Conservation (phyloP, 805 yeast species). For the Danielozyma ontarioensis region DNA sequence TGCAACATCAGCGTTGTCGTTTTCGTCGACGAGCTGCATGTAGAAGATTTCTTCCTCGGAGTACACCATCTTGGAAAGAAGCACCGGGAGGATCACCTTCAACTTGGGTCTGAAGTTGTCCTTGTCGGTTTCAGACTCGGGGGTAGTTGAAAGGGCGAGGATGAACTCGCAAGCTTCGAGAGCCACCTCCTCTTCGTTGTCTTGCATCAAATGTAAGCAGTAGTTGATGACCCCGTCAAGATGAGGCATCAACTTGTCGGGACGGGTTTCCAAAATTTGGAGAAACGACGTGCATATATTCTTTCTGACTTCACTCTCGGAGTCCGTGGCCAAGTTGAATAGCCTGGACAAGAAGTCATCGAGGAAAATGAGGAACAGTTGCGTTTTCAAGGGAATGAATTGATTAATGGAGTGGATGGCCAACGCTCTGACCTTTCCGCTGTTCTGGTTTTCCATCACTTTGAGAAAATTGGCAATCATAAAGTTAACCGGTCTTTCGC, state of each 20-base stretch:
- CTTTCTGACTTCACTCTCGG: constrained; percentile 55
- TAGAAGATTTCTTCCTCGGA: constrained; percentile 72
- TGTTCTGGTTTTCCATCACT: constrained; percentile 34
- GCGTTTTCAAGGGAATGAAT: constrained; percentile 66
- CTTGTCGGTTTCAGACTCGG: constrained; percentile 36
- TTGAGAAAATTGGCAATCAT: constrained; percentile 63
- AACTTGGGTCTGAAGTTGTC: constrained; percentile 52
- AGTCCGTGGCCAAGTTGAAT: constrained; percentile 65
- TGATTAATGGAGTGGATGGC: constrained; percentile 71
- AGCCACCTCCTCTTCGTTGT: constrained; percentile 65
- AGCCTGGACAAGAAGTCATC: constrained; percentile 63
- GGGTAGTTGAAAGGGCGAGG: constrained; percentile 57
- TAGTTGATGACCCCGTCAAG: constrained; percentile 81
- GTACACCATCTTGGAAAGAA: constrained; percentile 80
- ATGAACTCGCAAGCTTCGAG: constrained; percentile 92
- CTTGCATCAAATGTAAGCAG: constrained; percentile 72
- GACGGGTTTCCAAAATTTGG: constrained; percentile 64
- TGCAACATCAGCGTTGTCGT: constrained; percentile 70
- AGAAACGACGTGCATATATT: constrained; percentile 77
- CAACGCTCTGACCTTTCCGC: constrained; percentile 52
- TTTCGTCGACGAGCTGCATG: constrained; percentile 59
- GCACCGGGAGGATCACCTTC: constrained; percentile 63
- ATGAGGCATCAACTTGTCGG: constrained; percentile 77
- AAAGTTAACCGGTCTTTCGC: constrained; percentile 61
- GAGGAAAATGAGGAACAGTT: constrained; percentile 54